These are phyloP conservation scores for Globisporangium nagaii DNA, from an alignment of 352 stramenopile genomes.

Conservation along the genomic window DNA sequence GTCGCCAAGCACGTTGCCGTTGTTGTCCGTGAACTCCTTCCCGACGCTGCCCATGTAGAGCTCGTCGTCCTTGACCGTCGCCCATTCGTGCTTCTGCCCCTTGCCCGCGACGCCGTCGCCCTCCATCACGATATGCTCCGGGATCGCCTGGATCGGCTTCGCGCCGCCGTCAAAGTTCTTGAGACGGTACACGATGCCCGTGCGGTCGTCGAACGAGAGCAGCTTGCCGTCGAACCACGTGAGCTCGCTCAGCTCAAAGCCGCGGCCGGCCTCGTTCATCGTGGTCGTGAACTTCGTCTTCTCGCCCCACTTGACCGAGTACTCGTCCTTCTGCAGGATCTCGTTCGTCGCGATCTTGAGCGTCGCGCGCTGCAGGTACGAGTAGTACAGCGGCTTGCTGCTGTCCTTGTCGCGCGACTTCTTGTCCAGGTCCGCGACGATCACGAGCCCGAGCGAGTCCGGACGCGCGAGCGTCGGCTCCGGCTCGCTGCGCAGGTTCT, in stretches of 20 bases:
- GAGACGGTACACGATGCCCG: slow-evolving; percentile 97
- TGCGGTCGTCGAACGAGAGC: slow-evolving; percentile 97
- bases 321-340: slow-evolving; percentile 32
- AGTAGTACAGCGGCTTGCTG: slow-evolving; percentile 90
- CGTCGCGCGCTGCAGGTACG: slow-evolving; percentile 88
- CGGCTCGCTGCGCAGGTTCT: slow-evolving; percentile 25
- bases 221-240: slow-evolving; percentile 85
- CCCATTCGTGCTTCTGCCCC: slow-evolving; percentile 99
- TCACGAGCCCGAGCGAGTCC: slow-evolving; percentile 80
- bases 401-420: slow-evolving; percentile 81
- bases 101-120: slow-evolving; percentile 95
- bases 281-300: slow-evolving; percentile 70
- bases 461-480: slow-evolving; percentile 28
- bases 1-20: slow-evolving; percentile 91
- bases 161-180: slow-evolving; percentile 72
- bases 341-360: slow-evolving; percentile 62
- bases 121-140: slow-evolving; percentile 96
- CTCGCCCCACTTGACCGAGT: slow-evolving; percentile 62
- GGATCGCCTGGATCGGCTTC: slow-evolving; percentile 84
- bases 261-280: slow-evolving; percentile 93
- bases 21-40: slow-evolving; percentile 92
- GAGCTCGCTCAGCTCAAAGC: slow-evolving; percentile 95
- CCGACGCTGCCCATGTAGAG: slow-evolving; percentile 96
- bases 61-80: slow-evolving; percentile 97
- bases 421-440: slow-evolving; percentile 96